A percentile compares a stretch with the other conserved stretches of the same genome.
phyloP scores from a whole-genome alignment of 169 alveolate genomes.

The Besnoitia besnoiti region DNA sequence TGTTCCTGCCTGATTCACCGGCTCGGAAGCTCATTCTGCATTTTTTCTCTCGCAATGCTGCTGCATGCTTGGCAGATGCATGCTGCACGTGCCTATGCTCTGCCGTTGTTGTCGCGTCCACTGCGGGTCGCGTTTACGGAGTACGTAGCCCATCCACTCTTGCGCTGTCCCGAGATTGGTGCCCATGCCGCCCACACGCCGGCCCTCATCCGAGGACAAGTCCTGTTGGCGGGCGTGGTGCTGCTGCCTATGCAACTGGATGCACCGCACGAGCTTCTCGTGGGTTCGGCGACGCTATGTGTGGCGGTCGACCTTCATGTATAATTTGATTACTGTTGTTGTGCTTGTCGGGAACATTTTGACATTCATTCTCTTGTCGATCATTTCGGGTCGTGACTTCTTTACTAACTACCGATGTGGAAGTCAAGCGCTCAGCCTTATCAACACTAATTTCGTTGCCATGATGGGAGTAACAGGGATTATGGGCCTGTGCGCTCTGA shows the following conservation, averaged over 20 bases:
- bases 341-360: conserved; percentile 32
- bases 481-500: conserved; percentile 21
- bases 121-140: too few species aligned
- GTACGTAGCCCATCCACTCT: too few species aligned
- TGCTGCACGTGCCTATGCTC: too few species aligned
- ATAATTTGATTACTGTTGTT: conserved; percentile 71
- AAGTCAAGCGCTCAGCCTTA: conserved; percentile 12
- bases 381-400: conserved; percentile 17
- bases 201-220: conserved; percentile 1
- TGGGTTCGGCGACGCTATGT: conserved; percentile 83
- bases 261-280: conserved; percentile 58
- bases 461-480: conserved; percentile 59
- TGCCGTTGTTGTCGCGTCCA: too few species aligned
- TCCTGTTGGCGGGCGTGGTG: not conserved
- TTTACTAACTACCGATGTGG: conserved; percentile 64
- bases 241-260: not conserved
- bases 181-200: conserved; percentile 4
- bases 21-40: too few species aligned
- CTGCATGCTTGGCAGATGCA: too few species aligned
- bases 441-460: conserved; percentile 23
- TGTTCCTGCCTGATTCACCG: too few species aligned
- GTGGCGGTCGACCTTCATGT: conserved; percentile 83
- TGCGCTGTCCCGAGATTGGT: not conserved
- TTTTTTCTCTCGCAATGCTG: too few species aligned
- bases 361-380: not conserved